Base-by-base conservation (phyloP, 2,329 filamentous ascomycete genomes). In the Arthrinium phaeospermum region DNA sequence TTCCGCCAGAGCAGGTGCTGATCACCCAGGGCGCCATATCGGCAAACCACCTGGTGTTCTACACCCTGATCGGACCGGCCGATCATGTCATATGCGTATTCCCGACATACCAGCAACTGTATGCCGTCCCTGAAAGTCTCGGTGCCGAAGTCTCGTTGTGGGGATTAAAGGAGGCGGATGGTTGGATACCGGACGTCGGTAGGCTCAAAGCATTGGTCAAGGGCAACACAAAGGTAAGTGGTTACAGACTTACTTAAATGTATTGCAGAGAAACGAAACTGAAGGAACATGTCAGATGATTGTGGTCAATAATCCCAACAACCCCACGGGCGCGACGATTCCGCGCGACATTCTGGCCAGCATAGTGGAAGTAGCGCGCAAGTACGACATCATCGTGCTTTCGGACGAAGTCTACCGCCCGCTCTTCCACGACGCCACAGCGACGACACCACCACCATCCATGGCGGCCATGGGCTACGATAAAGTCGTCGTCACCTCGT, bases 71-170 rank as follows among this genome's bases (percentile, higher is more conserved):
- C 2, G 89, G 90, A 0, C 89, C 91, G 0, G 93, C 91, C 0
- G 94, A 97, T 79, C 94, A 97, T 85, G 92, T 96, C 67, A 88
- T 97, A 72, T 96, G 93, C 78, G 93, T 96, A 72, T 94, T 95
- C 79, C 94, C 95, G 16, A 96, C 94, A 0, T 97, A 96, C 78
- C 93, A 96, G 80, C 94, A 96, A 77, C 87, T 97, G 1, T 96
- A 96, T 79, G 86, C 90, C 13, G 89, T 97, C 0, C 94, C 94
- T 0, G 86, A 87, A 75, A 92, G 91, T 49, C 83, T 97, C 6
- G 94, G 94, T 0, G 94, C 93, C 0, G 89, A 94, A 72, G 92
- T 97, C 22, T 91, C 91, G 57, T 81, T 96, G 14, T 97, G 94
- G 94, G 90, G 89, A 79, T 86, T 94, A 12, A 87, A 86, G 68